phyloP scores from a whole-genome alignment of 805 yeast species.

The Nakazawaea holstii region DNA sequence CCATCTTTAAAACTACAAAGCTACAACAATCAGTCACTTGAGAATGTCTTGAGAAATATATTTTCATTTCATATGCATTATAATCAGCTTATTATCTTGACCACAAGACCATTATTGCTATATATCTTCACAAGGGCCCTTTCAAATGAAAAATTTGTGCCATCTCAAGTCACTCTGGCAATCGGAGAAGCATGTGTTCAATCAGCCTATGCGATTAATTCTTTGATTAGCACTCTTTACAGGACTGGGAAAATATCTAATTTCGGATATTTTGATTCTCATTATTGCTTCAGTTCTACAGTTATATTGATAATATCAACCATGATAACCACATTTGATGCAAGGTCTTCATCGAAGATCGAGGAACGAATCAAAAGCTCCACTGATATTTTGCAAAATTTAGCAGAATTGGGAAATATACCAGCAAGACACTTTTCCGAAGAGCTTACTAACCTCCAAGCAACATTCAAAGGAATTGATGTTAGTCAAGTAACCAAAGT shows the following conservation, averaged over 20 bases:
- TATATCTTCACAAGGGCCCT: constrained; percentile 6
- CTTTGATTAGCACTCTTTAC: constrained; percentile 5
- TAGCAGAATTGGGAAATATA: constrained; percentile 2
- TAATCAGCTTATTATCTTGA: constrained; percentile 8
- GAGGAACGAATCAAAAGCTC: background rate
- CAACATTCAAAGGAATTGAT: constrained; percentile 2
- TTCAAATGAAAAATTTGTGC: background rate
- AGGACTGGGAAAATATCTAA: constrained; percentile 4
- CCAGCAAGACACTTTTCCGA: constrained; percentile 1
- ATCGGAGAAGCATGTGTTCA: constrained; percentile 11
- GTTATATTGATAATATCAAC: constrained; percentile 6
- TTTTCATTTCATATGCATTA: constrained; percentile 12
- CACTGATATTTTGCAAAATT: background rate
- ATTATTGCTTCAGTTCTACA: constrained; percentile 11
- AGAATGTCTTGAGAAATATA: constrained; percentile 6
- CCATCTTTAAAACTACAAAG: constrained; percentile 8
- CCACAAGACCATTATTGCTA: constrained; percentile 10
- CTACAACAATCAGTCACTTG: constrained; percentile 4
- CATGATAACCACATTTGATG: constrained; percentile 2
- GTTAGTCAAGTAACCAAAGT: background rate
- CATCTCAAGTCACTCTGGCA: constrained; percentile 8
- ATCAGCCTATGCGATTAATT: constrained; percentile 9
- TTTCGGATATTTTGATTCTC: constrained; percentile 12
- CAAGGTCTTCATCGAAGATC: background rate
- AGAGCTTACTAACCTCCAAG: background rate